Conservation (phyloP, 106 monocot species). For the Alisma plantagoaquatica region DNA sequence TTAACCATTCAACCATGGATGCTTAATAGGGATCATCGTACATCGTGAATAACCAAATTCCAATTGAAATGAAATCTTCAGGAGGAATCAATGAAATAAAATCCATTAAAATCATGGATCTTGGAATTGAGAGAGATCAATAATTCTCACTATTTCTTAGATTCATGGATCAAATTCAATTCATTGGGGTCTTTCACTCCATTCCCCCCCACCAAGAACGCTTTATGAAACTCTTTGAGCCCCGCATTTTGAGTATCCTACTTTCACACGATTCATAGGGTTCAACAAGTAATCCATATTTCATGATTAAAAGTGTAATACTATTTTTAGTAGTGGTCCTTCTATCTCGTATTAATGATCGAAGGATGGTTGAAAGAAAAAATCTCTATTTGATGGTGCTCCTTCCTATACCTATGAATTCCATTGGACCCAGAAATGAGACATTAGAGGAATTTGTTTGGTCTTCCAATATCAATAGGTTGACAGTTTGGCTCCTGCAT, state of each 20-base stretch:
- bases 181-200: not conserved
- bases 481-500: conserved; percentile 1
- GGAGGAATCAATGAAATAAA: conserved; percentile 8
- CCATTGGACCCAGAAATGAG: conserved; percentile 6
- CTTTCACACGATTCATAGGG: not conserved
- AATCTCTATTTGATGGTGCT: conserved; percentile 14
- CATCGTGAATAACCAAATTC: not conserved
- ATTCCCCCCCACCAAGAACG: not conserved
- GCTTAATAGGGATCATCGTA: conserved; percentile 1
- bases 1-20: conserved; percentile 9
- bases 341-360: conserved; percentile 7
- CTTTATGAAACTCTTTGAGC: conserved; percentile 7
- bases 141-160: too few species aligned
- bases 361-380: conserved; percentile 6
- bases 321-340: conserved; percentile 3
- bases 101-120: too few species aligned
- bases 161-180: not conserved
- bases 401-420: conserved; percentile 13
- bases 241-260: conserved; percentile 5
- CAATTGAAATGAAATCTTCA: not conserved
- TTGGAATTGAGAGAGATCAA: too few species aligned
- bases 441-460: conserved; percentile 8
- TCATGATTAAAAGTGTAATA: conserved; percentile 5
- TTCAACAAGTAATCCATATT: not conserved
- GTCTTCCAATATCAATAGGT: conserved; percentile 4